These are phyloP conservation scores for Trichoderma koningii DNA, from an alignment of 2,329 filamentous ascomycete genomes.

Conservation along the genomic window DNA sequence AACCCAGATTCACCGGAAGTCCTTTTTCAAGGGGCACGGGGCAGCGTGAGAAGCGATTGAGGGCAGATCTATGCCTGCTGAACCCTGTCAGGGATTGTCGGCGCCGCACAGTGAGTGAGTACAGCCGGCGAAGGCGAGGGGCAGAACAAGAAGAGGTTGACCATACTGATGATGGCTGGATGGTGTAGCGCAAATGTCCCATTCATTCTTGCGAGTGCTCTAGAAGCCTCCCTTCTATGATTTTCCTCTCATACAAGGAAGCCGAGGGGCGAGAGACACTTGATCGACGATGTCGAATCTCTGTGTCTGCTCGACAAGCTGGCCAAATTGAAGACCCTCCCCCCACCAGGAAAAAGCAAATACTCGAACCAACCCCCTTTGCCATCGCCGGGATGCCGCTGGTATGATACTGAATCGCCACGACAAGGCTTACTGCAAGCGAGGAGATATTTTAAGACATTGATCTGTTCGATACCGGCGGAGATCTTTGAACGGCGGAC, in stretches of 20 bases:
- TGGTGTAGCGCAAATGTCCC: not conserved
- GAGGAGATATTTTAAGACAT: constrained; percentile 26
- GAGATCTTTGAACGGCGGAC: constrained; percentile 17
- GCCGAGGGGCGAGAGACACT: not conserved
- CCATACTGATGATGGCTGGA: not conserved
- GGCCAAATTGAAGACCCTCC: constrained; percentile 24
- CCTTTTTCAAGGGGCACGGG: not conserved
- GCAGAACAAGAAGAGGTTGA: not conserved
- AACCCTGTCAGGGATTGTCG: not conserved
- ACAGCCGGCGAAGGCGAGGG: not conserved
- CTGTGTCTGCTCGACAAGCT: not conserved
- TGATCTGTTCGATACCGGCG: constrained; percentile 1
- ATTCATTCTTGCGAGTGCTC: not conserved
- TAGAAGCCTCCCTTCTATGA: constrained; percentile 19
- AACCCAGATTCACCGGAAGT: not conserved
- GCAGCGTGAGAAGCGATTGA: not conserved
- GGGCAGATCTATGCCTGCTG: not conserved
- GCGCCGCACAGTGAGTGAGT: constrained; percentile 3
- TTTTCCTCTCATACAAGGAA: constrained; percentile 1
- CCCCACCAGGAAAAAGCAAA: constrained; percentile 16
- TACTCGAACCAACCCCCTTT: constrained; percentile 12
- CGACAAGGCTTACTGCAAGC: constrained; percentile 16
- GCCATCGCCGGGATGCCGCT: constrained; percentile 15
- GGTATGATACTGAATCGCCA: not conserved
- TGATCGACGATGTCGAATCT: not conserved